Evolutionary conservation across 75 land plant species (phyloP).

Genomic region (Pseudotsuga menziesii): DNA sequence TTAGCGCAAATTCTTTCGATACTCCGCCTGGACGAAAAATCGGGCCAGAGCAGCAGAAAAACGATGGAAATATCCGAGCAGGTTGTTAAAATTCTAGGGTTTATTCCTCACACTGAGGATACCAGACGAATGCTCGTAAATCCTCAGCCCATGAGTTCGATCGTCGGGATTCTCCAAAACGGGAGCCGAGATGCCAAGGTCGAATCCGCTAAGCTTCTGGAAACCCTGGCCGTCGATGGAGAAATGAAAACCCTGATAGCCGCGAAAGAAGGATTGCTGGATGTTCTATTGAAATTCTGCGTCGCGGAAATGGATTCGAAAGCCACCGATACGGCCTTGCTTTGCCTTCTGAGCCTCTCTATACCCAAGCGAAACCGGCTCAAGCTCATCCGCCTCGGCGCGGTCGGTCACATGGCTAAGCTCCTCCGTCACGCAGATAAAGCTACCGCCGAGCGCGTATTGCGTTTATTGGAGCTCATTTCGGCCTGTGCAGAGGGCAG

Average conservation of each 20-base stretch:
- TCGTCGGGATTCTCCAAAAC: conserved; percentile 13
- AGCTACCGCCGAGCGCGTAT: conserved; percentile 28
- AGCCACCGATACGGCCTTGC: conserved; percentile 26
- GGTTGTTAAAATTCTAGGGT: neutral
- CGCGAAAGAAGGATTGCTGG: conserved; percentile 16
- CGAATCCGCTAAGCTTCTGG: conserved; percentile 31
- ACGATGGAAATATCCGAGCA: conserved; percentile 5
- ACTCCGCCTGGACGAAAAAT: conserved; percentile 3
- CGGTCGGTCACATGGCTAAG: conserved; percentile 17
- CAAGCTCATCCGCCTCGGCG: conserved; percentile 28
- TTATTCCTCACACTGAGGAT: conserved; percentile 5
- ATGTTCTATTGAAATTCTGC: conserved; percentile 26
- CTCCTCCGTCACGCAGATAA: conserved; percentile 22
- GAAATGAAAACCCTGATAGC: conserved; percentile 20
- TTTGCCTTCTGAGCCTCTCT: conserved; percentile 27
- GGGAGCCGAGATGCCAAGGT: conserved; percentile 37
- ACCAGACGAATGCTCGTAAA: neutral
- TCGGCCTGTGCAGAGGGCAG: conserved; percentile 60
- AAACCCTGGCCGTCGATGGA: conserved; percentile 16
- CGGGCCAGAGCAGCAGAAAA: neutral
- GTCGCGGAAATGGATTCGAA: conserved; percentile 13
- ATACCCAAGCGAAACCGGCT: conserved; percentile 16
- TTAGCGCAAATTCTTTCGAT: conserved; percentile 3
- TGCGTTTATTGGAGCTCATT: conserved; percentile 46
- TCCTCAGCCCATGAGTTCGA: conserved; percentile 11